A percentile compares a stretch with the other conserved stretches of the same genome.
Evolutionary conservation across 441 rosid genomes (phyloP).

Genomic region (Brassica balearica): DNA sequence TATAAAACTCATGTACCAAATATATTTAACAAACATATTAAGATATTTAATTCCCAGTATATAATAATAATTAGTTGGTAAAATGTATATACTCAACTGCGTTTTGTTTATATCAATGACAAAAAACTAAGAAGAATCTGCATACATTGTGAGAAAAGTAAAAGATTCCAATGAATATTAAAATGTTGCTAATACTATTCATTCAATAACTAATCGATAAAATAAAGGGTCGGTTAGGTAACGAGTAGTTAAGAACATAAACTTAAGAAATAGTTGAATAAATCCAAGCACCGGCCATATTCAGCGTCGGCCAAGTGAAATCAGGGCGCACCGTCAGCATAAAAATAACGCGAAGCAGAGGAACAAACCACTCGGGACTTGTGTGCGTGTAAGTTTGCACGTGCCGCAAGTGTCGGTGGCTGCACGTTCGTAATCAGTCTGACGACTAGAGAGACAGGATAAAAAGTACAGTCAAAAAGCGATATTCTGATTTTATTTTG

Average conservation of each 20-base stretch:
- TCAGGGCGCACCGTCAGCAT: constrained; percentile 20
- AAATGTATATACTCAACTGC: constrained; percentile 26
- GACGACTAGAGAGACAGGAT: constrained; percentile 21
- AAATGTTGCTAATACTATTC: neutral
- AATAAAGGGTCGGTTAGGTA: constrained; percentile 23
- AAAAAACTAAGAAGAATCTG: neutral
- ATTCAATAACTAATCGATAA: constrained; percentile 13
- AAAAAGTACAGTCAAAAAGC: constrained; percentile 19
- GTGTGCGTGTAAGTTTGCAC: constrained; percentile 35
- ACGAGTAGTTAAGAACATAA: constrained; percentile 19
- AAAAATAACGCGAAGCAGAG: constrained; percentile 22
- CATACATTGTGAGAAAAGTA: neutral
- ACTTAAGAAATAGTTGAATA: constrained; percentile 15
- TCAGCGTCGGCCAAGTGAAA: constrained; percentile 31
- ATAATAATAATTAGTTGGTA: constrained; percentile 10
- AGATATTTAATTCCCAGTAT: neutral
- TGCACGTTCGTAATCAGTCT: constrained; percentile 23
- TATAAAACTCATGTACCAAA: constrained; percentile 12
- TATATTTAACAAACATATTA: neutral
- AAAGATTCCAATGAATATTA: constrained; percentile 13
- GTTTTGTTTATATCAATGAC: constrained; percentile 27
- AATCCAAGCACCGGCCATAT: constrained; percentile 42
- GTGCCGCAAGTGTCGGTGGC: constrained; percentile 45
- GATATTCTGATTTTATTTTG: constrained; percentile 6
- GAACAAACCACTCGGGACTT: constrained; percentile 31